These are phyloP conservation scores for Tillandsia leiboldiana DNA, from an alignment of 176 grass and related monocot species.

Conservation along the genomic window DNA sequence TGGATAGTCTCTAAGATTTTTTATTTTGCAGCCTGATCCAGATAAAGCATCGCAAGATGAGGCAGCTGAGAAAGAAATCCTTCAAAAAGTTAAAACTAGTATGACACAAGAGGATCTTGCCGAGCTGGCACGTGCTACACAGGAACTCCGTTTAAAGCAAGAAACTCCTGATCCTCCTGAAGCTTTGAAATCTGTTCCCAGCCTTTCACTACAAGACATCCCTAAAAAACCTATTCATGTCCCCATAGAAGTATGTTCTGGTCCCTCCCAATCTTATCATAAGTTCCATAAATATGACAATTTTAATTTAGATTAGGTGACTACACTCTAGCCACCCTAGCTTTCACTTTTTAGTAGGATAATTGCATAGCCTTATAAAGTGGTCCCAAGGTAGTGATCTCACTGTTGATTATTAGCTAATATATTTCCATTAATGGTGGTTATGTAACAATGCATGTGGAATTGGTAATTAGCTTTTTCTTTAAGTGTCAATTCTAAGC, in stretches of 20 bases:
- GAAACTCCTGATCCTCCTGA: constrained; percentile 96
- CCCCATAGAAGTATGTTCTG: constrained; percentile 64
- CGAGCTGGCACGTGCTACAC: constrained; percentile 72
- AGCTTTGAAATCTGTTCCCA: constrained; percentile 83
- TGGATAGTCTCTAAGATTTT: constrained; percentile 3
- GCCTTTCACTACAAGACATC: constrained; percentile 83
- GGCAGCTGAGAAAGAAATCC: constrained; percentile 68
- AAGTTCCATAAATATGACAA: background rate
- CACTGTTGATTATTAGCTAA: background rate
- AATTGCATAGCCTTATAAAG: background rate
- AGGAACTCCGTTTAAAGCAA: constrained; percentile 86
- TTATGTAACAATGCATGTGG: background rate
- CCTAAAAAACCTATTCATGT: constrained; percentile 75
- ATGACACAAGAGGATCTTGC: constrained; percentile 92
- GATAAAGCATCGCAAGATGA: constrained; percentile 83
- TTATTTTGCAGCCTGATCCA: constrained; percentile 65
- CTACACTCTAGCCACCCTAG: no score
- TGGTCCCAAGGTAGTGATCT: background rate
- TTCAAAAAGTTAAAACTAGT: constrained; percentile 64
- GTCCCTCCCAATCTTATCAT: background rate
- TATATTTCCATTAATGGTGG: background rate
- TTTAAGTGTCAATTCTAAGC: background rate
- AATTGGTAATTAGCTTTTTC: no score
- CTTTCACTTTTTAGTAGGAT: background rate
- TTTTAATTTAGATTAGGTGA: no score